Conservation (phyloP, 495 filamentous ascomycete species). For the Talaromyces nanjingensis region DNA sequence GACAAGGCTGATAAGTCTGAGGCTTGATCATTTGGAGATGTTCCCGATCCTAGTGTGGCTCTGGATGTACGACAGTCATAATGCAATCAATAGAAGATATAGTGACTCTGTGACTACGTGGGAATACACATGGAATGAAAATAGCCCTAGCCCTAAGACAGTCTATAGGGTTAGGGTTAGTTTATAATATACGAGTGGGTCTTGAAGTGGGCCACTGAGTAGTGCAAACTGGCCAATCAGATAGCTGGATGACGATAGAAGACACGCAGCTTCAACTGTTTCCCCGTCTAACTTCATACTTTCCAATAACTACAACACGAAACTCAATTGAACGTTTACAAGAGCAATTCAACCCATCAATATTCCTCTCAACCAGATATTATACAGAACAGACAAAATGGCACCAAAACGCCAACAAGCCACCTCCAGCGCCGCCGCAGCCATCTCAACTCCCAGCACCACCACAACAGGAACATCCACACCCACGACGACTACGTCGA, state of each 20-base stretch:
- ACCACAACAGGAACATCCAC: slow-evolving; percentile 24
- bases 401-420: slow-evolving; percentile 40
- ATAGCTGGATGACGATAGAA: slow-evolving; percentile 3
- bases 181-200: too few species aligned
- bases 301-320: neutral
- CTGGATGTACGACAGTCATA: too few species aligned
- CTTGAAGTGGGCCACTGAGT: neutral
- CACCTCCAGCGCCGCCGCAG: slow-evolving; percentile 28
- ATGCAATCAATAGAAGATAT: too few species aligned
- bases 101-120: too few species aligned
- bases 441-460: slow-evolving; percentile 20
- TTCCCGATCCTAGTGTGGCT: too few species aligned
- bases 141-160: too few species aligned
- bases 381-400: slow-evolving; percentile 26
- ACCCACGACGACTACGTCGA: slow-evolving; percentile 19
- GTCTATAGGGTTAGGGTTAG: too few species aligned
- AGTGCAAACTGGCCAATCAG: neutral
- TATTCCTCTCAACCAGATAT: neutral
- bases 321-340: neutral
- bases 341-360: neutral
- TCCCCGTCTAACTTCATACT: neutral
- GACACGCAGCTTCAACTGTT: slow-evolving; percentile 10
- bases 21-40: too few species aligned
- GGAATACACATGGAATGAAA: too few species aligned
- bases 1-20: too few species aligned